Base-by-base conservation (phyloP, 192 early-diverging fungal genomes). In the Coemansia sp. region DNA sequence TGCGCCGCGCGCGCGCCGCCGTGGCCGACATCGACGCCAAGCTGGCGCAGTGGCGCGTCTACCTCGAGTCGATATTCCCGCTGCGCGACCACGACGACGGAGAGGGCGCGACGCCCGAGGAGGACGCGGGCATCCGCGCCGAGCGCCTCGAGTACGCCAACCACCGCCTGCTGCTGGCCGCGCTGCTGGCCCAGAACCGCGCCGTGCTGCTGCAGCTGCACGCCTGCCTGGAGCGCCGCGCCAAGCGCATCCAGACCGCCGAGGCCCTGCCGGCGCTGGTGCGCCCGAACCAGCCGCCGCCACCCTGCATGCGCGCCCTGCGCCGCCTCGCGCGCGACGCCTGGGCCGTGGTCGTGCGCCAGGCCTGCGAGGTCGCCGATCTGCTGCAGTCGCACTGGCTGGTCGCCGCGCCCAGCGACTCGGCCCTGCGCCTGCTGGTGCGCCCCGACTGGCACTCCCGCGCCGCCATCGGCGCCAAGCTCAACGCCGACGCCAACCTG, bases 301-400 rank as follows among this genome's bases (percentile, higher is more conserved):
- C 21, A 13, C 26, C 52, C 52, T 55, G 52, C 52, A 83, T 83
- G 80, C 71, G 64, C 21, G 62, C 75, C 50, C 80, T 83, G 72
- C 68, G 72, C 47, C 62, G 64, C 30, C 69, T 77, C 52, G 80
- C 64, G 11, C 75, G 74, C 37, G 80, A 83, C 59, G 74, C 75
- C 72, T 83, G 80, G 80, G 55, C 50, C 7, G 69, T 59, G 19
- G 55, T 69, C 11, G 80, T 83, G 75, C 80, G 75, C 46, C 80
- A 83, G 67, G 80, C 75, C 11, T 83, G 80, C 64, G 80, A 83
- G 67, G 77, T 77, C 46, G 80, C 65, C 52, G 75, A 74, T 52
- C 73, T 83, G 57, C 73, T 83, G 14, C 75, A 74, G 72, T 77
- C 75, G 60, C 80, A 83, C 67, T 83, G 80, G 80, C 75, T 75